phyloP scores from a whole-genome alignment of 2,329 filamentous ascomycete genomes.

The Metarhizium anisopliae region DNA sequence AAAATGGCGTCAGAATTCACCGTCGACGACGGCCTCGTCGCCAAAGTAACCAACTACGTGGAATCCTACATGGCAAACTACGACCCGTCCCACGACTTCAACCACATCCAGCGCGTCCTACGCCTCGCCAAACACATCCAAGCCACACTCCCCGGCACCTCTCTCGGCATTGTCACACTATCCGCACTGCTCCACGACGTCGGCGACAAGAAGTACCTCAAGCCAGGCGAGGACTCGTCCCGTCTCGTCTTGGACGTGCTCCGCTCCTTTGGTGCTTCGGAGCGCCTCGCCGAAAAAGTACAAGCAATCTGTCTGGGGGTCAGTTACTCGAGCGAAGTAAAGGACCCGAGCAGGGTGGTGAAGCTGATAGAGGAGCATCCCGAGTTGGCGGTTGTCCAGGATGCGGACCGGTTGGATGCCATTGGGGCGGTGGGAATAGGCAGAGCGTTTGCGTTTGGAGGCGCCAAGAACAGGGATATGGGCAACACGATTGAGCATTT shows the following conservation, averaged over 20 bases:
- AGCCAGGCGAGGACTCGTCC: slow-evolving; percentile 45
- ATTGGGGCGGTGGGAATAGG: slow-evolving; percentile 81
- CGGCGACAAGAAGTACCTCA: slow-evolving; percentile 74
- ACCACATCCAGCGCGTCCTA: slow-evolving; percentile 73
- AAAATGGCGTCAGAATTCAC: slow-evolving; percentile 16
- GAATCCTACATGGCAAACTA: slow-evolving; percentile 65
- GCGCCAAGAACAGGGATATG: slow-evolving; percentile 51
- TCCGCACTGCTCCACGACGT: slow-evolving; percentile 79
- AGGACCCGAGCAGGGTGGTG: slow-evolving; percentile 51
- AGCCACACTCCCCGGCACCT: slow-evolving; percentile 30
- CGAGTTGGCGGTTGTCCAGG: slow-evolving; percentile 67
- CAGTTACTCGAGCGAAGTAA: slow-evolving; percentile 66
- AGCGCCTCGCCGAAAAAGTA: slow-evolving; percentile 53
- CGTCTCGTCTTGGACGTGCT: slow-evolving; percentile 49
- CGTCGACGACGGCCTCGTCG: slow-evolving; percentile 35
- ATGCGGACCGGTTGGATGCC: slow-evolving; percentile 87
- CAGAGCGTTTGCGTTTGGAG: slow-evolving; percentile 56
- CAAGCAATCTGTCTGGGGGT: slow-evolving; percentile 68
- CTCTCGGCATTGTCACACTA: slow-evolving; percentile 50
- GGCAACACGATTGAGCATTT: slow-evolving; percentile 65
- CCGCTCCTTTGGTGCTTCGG: slow-evolving; percentile 43
- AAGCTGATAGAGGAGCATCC: slow-evolving; percentile 56
- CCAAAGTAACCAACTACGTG: slow-evolving; percentile 54
- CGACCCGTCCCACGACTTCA: slow-evolving; percentile 83
- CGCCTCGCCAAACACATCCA: slow-evolving; percentile 62